Evolutionary conservation across 1,284 basidiomycete species (phyloP).

Genomic region (Ustilago xerochloae): DNA sequence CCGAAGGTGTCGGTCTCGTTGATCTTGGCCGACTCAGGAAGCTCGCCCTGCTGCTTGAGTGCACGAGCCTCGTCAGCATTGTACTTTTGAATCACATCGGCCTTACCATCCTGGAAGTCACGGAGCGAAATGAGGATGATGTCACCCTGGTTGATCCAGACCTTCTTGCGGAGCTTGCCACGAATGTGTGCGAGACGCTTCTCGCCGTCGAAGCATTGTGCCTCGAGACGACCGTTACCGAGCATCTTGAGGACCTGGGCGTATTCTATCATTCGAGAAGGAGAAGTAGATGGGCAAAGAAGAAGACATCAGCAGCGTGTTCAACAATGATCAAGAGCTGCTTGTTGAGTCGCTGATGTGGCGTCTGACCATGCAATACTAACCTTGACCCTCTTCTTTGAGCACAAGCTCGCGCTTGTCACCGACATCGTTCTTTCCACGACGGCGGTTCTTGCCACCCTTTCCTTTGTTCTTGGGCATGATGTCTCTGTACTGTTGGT

Average conservation of each 20-base stretch:
- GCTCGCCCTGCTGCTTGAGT: constrained; percentile 95
- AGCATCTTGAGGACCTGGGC: constrained; percentile 99
- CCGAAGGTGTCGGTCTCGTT: constrained; percentile 95
- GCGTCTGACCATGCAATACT: constrained; percentile 38
- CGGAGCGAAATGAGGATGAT: constrained; percentile 95
- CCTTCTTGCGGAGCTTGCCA: constrained; percentile 99
- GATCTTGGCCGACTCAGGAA: constrained; percentile 98
- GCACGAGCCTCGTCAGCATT: constrained; percentile 89
- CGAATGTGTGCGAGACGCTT: constrained; percentile 97
- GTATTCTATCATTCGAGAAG: constrained; percentile 76
- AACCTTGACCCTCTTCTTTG: constrained; percentile 94
- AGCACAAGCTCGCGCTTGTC: constrained; percentile 99
- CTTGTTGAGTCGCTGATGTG: neutral
- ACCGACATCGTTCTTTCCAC: constrained; percentile 99
- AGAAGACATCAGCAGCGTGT: neutral
- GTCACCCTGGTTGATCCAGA: constrained; percentile 99
- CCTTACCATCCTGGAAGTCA: constrained; percentile 99
- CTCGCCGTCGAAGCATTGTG: constrained; percentile 97
- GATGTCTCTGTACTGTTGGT: constrained; percentile 5
- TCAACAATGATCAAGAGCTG: neutral
- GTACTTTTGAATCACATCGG: constrained; percentile 99
- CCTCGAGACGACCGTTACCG: constrained; percentile 96
- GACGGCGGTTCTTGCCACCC: constrained; percentile 99
- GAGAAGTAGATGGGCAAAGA: neutral
- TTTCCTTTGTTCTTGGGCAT: constrained; percentile 71